phyloP scores from a whole-genome alignment of 805 yeast genomes.

The Wilhelminamyces savonicus region DNA sequence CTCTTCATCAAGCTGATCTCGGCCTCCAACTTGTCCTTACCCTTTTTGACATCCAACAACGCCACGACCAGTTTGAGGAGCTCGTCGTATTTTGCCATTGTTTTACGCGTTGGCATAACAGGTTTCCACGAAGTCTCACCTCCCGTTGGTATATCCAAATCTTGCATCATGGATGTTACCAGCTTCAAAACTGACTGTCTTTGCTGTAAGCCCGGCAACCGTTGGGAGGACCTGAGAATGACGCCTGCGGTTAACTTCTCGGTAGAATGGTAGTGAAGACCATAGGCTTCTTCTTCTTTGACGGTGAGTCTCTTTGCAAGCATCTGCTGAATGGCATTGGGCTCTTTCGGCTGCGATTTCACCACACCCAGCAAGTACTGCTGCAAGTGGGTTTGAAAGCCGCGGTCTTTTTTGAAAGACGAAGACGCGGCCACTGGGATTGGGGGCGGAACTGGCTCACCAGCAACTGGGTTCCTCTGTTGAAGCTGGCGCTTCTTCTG shows the following conservation, averaged over 20 bases:
- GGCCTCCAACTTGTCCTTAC: constrained; percentile 79
- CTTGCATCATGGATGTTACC: constrained; percentile 60
- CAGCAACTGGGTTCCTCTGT: constrained; percentile 6
- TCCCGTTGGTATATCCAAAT: constrained; percentile 65
- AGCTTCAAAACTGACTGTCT: constrained; percentile 78
- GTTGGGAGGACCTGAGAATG: constrained; percentile 61
- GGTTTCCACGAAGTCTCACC: constrained; percentile 58
- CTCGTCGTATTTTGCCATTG: constrained; percentile 71
- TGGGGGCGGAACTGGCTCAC: constrained; percentile 54
- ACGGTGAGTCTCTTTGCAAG: constrained; percentile 54
- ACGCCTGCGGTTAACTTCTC: constrained; percentile 79
- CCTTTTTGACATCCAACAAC: constrained; percentile 77
- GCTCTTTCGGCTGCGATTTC: constrained; percentile 26
- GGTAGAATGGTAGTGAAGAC: constrained; percentile 66
- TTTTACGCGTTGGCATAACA: constrained; percentile 77
- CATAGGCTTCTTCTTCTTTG: constrained; percentile 80
- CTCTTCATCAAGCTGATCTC: constrained; percentile 48
- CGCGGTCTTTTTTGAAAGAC: constrained; percentile 34
- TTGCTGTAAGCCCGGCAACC: constrained; percentile 37
- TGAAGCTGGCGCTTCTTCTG: constrained; percentile 50
- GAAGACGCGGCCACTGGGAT: constrained; percentile 53
- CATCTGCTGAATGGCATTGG: constrained; percentile 34
- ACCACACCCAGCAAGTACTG: constrained; percentile 33
- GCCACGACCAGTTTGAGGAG: constrained; percentile 63
- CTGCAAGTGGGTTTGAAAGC: constrained; percentile 41